A percentile compares a stretch with the other conserved stretches of the same genome.
Evolutionary conservation across 371 early-diverging fungal species (phyloP).

Genomic region (Mucor piriformis): DNA sequence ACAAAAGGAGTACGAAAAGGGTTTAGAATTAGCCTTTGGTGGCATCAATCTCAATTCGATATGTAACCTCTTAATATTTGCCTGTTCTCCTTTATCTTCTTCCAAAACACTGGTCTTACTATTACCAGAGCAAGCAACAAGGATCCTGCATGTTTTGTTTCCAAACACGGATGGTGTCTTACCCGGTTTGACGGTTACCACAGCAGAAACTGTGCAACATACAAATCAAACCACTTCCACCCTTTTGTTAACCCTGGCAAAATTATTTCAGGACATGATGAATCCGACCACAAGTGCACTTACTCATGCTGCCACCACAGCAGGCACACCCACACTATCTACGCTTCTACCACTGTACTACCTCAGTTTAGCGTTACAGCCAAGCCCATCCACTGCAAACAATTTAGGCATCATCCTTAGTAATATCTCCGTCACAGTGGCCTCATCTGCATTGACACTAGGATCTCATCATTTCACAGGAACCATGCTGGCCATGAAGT

Average conservation of each 20-base stretch:
- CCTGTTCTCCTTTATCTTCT: conserved; percentile 22
- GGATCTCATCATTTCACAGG: conserved; percentile 41
- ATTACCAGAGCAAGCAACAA: conserved; percentile 68
- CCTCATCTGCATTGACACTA: conserved; percentile 48
- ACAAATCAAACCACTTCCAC: conserved; percentile 79
- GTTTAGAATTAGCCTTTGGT: conserved; percentile 77
- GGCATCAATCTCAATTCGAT: conserved; percentile 63
- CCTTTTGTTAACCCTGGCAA: conserved; percentile 82
- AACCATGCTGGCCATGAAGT: conserved; percentile 75
- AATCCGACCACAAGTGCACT: conserved; percentile 48
- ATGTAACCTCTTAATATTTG: conserved; percentile 49
- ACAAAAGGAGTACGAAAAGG: conserved; percentile 78
- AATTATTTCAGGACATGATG: conserved; percentile 82
- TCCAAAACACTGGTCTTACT: conserved; percentile 60
- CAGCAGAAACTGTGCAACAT: conserved; percentile 46
- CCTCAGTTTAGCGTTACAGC: conserved; percentile 75
- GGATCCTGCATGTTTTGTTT: conserved; percentile 62
- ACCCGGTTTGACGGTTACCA: conserved; percentile 51
- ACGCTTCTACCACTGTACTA: conserved; percentile 83
- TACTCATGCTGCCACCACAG: conserved; percentile 43
- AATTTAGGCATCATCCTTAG: conserved; percentile 85
- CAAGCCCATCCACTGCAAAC: conserved; percentile 89
- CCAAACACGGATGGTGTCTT: conserved; percentile 64
- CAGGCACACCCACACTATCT: conserved; percentile 59
- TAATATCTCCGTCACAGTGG: conserved; percentile 65